Percentiles rank a stretch among this genome's conserved stretches.
These are phyloP conservation scores for Sugiyamaella chiloensis DNA, from an alignment of 805 yeast genomes.

Conservation along the genomic window DNA sequence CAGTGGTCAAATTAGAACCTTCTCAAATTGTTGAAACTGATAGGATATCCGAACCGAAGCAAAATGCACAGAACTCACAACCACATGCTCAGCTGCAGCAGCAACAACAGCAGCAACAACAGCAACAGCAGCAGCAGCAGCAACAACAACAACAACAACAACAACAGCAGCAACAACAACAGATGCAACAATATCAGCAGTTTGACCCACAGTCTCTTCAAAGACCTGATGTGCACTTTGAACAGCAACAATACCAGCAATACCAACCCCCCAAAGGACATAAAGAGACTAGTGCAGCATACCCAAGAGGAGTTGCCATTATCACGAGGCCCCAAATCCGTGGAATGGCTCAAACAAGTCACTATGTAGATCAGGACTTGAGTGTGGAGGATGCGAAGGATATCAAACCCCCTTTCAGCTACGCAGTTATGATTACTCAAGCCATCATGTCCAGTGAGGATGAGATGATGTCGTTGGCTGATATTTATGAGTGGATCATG, in stretches of 20 bases:
- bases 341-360: conserved; percentile 29
- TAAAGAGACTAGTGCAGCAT: conserved; percentile 20
- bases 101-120: conserved; percentile 7
- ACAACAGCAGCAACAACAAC: conserved; percentile 4
- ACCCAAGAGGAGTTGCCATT: conserved; percentile 42
- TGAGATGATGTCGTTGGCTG: conserved; percentile 84
- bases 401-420: conserved; percentile 93
- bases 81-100: conserved; percentile 10
- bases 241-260: background rate
- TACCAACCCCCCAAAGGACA: background rate
- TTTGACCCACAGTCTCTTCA: background rate
- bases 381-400: conserved; percentile 89
- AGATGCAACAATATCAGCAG: conserved; percentile 6
- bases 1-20: no score
- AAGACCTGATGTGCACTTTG: background rate
- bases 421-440: conserved; percentile 98
- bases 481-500: conserved; percentile 89
- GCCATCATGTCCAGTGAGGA: conserved; percentile 87
- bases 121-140: background rate
- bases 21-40: background rate
- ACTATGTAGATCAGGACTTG: conserved; percentile 42
- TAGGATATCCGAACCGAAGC: background rate
- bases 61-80: conserved; percentile 9
- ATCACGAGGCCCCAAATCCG: conserved; percentile 41
- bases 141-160: conserved; percentile 8